A percentile compares a stretch with the other conserved stretches of the same genome.
Evolutionary conservation across 1,284 basidiomycete genomes (phyloP).

Genomic region (Hypsizygus ulmarius): DNA sequence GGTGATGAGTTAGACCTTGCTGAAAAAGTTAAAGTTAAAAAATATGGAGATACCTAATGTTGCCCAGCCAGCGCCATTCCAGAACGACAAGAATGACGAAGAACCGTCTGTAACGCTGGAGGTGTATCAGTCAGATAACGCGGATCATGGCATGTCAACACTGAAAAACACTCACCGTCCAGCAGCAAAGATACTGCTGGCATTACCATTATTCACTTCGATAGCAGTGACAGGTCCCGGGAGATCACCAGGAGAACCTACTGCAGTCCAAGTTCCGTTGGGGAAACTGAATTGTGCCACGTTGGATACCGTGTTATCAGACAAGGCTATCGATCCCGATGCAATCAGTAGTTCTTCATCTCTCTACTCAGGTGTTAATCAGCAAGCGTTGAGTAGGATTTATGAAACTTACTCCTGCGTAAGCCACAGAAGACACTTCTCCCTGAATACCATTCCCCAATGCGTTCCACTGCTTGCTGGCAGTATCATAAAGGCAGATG

Average conservation of each 20-base stretch:
- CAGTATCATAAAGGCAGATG: constrained; percentile 77
- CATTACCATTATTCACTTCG: constrained; percentile 80
- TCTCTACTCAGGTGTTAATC: constrained; percentile 35
- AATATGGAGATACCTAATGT: constrained; percentile 49
- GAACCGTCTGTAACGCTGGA: constrained; percentile 53
- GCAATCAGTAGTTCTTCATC: constrained; percentile 66
- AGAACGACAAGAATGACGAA: constrained; percentile 74
- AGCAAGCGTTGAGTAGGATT: constrained; percentile 6
- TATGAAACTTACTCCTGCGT: constrained; percentile 67
- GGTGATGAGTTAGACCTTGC: not conserved
- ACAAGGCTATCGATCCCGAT: constrained; percentile 72
- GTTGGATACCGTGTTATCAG: constrained; percentile 57
- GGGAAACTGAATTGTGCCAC: constrained; percentile 71
- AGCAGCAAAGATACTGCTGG: constrained; percentile 85
- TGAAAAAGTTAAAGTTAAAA: not conserved
- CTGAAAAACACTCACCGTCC: constrained; percentile 57
- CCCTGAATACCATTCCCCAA: constrained; percentile 85
- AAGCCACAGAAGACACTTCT: constrained; percentile 75
- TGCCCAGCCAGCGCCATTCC: constrained; percentile 78
- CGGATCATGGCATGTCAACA: not conserved
- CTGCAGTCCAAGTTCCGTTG: constrained; percentile 70
- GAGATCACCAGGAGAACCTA: constrained; percentile 65
- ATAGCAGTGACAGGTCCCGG: constrained; percentile 91
- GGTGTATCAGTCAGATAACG: constrained; percentile 7
- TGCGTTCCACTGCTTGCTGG: constrained; percentile 71